phyloP scores from a whole-genome alignment of 2,329 filamentous ascomycete species.

The Diplodia seriata region DNA sequence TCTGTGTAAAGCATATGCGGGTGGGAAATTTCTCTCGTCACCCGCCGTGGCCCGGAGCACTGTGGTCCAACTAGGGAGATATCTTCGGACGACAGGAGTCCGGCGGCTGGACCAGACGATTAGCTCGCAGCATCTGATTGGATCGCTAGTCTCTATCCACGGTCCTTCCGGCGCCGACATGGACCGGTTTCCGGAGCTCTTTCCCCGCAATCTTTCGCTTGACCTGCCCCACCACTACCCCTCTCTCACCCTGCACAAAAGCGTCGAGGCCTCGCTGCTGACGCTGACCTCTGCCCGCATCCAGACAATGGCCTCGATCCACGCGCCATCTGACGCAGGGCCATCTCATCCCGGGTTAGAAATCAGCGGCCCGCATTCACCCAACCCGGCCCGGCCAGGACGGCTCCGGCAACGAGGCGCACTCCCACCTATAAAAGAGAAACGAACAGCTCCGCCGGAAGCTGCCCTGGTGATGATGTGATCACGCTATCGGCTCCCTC shows the following conservation, averaged over 20 bases:
- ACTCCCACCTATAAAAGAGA: constrained; percentile 6
- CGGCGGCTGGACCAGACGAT: not conserved
- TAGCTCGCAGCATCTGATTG: not conserved
- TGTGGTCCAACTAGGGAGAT: not conserved
- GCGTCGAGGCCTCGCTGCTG: not conserved
- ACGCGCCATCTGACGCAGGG: not conserved
- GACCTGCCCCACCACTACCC: constrained; percentile 3
- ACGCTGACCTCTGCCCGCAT: not conserved
- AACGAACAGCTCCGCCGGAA: not conserved
- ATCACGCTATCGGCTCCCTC: constrained; percentile 6
- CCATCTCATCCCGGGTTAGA: not conserved
- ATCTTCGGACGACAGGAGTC: not conserved
- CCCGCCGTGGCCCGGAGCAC: not conserved
- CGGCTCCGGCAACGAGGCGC: not conserved
- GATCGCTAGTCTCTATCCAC: not conserved
- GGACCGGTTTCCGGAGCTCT: not conserved
- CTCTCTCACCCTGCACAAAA: not conserved
- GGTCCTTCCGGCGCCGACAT: not conserved
- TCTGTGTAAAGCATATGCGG: too few species aligned
- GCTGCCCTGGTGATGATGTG: not conserved
- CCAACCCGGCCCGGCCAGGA: not conserved
- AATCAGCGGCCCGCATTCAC: not conserved
- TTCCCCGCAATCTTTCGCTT: constrained; percentile 3
- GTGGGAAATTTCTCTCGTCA: too few species aligned
- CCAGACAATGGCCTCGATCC: not conserved